Evolutionary conservation across 805 yeast genomes (phyloP), one percentile per base, ranked within the genome.

Genomic region (Wickerhamiella cacticola): DNA sequence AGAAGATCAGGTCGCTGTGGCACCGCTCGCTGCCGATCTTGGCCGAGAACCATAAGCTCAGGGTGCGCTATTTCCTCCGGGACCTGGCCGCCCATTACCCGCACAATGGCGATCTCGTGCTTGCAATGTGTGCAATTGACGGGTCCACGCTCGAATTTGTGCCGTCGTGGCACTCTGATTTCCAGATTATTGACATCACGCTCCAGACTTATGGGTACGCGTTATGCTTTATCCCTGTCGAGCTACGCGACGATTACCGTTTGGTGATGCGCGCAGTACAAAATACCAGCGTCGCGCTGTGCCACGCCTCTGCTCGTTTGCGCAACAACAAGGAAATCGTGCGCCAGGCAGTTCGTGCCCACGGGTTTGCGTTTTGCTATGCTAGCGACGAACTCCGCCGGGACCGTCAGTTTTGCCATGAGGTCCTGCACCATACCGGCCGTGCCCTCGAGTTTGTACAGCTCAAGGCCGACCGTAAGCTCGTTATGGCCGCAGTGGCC

Each of bases 361-460:
- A 44, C 28, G 47, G 41, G 28, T 35, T 44, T 35, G 47, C 41
- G 15, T 44, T 44, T 26, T 22, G 34, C 15, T 35, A 34, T 25
- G 47, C 47, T 1, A 33, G 41, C 18, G 29, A 31, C 3, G 26
- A 18, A 10, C 41, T 44, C 16, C 24, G 21, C 12, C 10, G 34
- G 16, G 33, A 44, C 40, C 39, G 34, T 12, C 16, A 25, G n/a
- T 44, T 44, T 16, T 44, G 47, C 33, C 47, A 35, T 21, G 31
- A 35, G 21, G 35, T 44, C 3, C 10, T 44, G 35, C 41, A 41
- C n/a, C 47, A 44, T 26, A 44, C 41, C 3, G 47, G 47, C 34
- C 47, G 47, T 9, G 47, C 47, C 8, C 41, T 35, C 41, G 47
- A 44, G 28, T 44, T 44, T 35, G 47, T 44, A 18, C 13, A 10